Conservation (phyloP, 1,139 yeast species). For the Zygotorulaspora mrakii region DNA sequence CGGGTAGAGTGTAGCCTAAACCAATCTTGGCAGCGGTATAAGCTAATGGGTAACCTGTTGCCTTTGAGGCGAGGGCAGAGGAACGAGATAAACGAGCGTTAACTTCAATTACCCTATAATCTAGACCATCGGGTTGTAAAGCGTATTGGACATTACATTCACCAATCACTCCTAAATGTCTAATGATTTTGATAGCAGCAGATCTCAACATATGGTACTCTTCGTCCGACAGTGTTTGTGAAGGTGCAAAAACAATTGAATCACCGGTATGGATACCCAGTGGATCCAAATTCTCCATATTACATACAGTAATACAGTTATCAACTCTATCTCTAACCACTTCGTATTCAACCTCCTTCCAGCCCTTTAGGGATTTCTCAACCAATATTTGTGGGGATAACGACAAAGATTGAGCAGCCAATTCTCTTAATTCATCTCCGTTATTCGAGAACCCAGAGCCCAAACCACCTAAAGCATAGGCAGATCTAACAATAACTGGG, state of each 20-base stretch:
- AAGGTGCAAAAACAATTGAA: slow-evolving; percentile 97
- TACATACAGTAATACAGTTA: slow-evolving; percentile 97
- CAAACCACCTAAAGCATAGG: slow-evolving; percentile 94
- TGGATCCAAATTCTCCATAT: slow-evolving; percentile 99
- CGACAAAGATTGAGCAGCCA: slow-evolving; percentile 84
- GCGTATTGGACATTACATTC: slow-evolving; percentile 99
- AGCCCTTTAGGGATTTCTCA: slow-evolving; percentile 94
- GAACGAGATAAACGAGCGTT: slow-evolving; percentile 97
- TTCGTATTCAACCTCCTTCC: slow-evolving; percentile 99
- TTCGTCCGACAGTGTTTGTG: slow-evolving; percentile 94
- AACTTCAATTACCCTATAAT: slow-evolving; percentile 94
- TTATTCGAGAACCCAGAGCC: slow-evolving; percentile 96
- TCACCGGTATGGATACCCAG: slow-evolving; percentile 98
- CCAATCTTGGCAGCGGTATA: slow-evolving; percentile 98
- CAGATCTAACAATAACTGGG: slow-evolving; percentile 97
- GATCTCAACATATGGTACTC: slow-evolving; percentile 97
- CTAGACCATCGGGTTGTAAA: slow-evolving; percentile 90
- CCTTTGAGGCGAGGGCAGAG: slow-evolving; percentile 96
- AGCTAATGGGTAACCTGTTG: slow-evolving; percentile 97
- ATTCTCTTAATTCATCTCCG: slow-evolving; percentile 73
- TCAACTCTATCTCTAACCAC: slow-evolving; percentile 96
- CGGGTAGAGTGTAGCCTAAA: slow-evolving; percentile 89
- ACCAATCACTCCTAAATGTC: slow-evolving; percentile 98
- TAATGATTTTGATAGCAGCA: slow-evolving; percentile 94
- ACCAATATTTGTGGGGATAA: slow-evolving; percentile 92